Conservation (phyloP, 2,329 filamentous ascomycete genomes). For the Ophiostoma australiae region DNA sequence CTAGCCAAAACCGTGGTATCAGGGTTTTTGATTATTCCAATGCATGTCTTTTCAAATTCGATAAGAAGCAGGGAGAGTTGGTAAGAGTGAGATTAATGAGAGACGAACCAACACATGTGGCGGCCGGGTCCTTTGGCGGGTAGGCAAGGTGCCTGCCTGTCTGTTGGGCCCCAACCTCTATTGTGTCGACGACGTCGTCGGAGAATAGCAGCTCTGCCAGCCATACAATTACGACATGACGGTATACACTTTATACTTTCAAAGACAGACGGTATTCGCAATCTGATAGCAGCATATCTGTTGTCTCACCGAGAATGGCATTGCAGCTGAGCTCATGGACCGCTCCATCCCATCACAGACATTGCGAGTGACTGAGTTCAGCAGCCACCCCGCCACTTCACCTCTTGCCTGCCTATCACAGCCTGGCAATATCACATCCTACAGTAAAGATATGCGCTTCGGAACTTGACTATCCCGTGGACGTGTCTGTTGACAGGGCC, state of each 20-base stretch:
- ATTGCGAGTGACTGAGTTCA: not conserved
- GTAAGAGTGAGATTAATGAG: not conserved
- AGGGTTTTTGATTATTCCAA: not conserved
- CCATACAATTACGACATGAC: not conserved
- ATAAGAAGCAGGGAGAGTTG: not conserved
- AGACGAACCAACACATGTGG: not conserved
- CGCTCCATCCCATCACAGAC: not conserved
- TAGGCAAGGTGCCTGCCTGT: not conserved
- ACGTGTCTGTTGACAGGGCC: not conserved
- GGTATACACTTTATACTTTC: not conserved
- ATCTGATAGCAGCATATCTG: not conserved
- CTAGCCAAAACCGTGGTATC: not conserved
- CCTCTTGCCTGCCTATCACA: not conserved
- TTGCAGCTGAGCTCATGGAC: not conserved
- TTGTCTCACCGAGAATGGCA: not conserved
- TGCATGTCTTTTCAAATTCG: not conserved
- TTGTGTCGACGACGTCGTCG: not conserved
- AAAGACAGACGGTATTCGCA: not conserved
- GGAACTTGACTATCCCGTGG: not conserved
- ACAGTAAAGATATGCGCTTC: not conserved
- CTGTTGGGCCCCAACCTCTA: constrained; percentile 3
- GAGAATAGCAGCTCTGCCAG: not conserved
- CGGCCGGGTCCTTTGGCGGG: not conserved
- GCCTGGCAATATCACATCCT: not conserved
- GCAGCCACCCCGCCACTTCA: not conserved